These are phyloP conservation scores for Primulina eburnea DNA, from an alignment of 257 asterid species.

Conservation along the genomic window DNA sequence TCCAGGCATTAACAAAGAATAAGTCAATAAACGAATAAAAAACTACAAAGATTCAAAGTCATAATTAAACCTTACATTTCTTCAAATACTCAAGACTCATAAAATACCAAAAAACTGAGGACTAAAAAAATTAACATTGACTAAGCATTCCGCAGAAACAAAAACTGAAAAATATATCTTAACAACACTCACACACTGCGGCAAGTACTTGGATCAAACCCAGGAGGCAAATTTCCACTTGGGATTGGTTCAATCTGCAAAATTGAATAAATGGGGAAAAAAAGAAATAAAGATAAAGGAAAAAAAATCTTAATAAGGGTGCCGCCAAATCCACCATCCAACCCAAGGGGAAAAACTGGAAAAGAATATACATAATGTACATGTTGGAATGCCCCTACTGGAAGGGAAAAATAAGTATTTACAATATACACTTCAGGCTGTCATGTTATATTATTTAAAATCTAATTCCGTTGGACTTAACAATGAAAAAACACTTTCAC, in stretches of 20 bases:
- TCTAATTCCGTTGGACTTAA: no score
- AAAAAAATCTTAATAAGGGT: conserved; percentile 18
- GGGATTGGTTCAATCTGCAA: conserved; percentile 96
- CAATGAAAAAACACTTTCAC: no score
- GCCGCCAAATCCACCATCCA: conserved; percentile 27
- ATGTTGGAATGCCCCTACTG: neutral
- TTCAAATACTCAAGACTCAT: neutral
- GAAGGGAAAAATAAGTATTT: neutral
- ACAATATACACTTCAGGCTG: no score
- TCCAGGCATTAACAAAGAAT: conserved; percentile 22
- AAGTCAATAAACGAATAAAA: neutral
- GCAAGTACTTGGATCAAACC: conserved; percentile 96
- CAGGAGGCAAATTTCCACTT: conserved; percentile 99
- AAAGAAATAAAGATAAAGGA: conserved; percentile 29
- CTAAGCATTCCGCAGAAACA: conserved; percentile 21
- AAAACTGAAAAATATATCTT: conserved; percentile 19
- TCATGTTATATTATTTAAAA: no score
- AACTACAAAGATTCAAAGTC: conserved; percentile 14
- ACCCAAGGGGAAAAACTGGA: conserved; percentile 16
- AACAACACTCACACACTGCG: conserved; percentile 93
- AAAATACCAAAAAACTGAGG: neutral
- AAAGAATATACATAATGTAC: neutral
- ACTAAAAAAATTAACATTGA: conserved; percentile 12
- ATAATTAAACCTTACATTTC: neutral
- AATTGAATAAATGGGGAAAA: conserved; percentile 26